Conservation (phyloP, 2,329 filamentous ascomycete species). For the Talaromyces pinophilus region DNA sequence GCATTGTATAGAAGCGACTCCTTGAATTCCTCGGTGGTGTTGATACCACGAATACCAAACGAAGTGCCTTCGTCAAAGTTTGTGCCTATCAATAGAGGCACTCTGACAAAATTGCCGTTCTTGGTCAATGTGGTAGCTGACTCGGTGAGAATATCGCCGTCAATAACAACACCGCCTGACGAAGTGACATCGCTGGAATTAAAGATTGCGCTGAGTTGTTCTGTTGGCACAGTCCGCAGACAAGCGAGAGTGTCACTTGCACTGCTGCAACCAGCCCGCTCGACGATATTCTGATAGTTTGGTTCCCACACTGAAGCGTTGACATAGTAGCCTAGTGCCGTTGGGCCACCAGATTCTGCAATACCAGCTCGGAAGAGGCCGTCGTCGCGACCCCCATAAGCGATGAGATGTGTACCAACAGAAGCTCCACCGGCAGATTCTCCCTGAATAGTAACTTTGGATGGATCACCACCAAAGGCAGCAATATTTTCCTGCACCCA, state of each 20-base stretch:
- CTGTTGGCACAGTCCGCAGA: conserved; percentile 65
- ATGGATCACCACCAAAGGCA: conserved; percentile 57
- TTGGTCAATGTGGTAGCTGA: conserved; percentile 62
- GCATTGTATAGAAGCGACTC: neutral
- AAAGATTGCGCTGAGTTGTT: conserved; percentile 58
- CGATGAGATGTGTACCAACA: conserved; percentile 71
- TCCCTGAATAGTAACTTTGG: conserved; percentile 54
- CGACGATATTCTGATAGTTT: conserved; percentile 45
- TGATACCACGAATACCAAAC: conserved; percentile 46
- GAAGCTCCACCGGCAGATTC: conserved; percentile 51
- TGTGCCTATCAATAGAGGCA: conserved; percentile 68
- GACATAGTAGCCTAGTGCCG: conserved; percentile 62
- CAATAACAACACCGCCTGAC: conserved; percentile 32
- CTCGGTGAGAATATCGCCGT: conserved; percentile 62
- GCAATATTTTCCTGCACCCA: conserved; percentile 60
- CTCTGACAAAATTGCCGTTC: conserved; percentile 58
- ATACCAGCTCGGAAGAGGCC: conserved; percentile 79
- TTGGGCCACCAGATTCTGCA: conserved; percentile 70
- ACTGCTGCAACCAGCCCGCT: conserved; percentile 39
- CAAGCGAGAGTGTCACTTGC: conserved; percentile 50
- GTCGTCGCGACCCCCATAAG: conserved; percentile 70
- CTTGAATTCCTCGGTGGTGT: conserved; percentile 17
- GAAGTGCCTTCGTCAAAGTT: conserved; percentile 80
- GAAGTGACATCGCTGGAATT: conserved; percentile 12
- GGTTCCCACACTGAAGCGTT: conserved; percentile 62